Evolutionary conservation across 176 grass and related monocot species (phyloP), one percentile per base, ranked within the genome.

Genomic region (Olyra latifolia): DNA sequence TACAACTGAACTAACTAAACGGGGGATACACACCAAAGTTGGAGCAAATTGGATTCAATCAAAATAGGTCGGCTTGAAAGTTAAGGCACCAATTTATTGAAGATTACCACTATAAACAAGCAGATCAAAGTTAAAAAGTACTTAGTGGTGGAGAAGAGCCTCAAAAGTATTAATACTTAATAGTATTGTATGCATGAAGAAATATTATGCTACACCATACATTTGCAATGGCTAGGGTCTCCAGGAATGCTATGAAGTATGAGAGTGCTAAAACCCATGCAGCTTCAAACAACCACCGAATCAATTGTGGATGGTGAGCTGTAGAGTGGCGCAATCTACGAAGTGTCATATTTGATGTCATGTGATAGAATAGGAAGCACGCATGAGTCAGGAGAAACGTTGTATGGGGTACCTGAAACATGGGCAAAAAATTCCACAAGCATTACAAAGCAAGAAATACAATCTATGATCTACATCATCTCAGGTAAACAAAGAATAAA

Each of bases 141-240:
- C 17, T 46, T 32, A 0, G 46, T 45, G 29, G 15, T 20, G 39
- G 12, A 20, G 50, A 39, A 62, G 72, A 82, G 48, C 14, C 0
- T 23, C 12, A 52, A 35, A 35, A 35, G 32, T 35, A 35, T 35
- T 35, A 35, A 35, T 35, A 35, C 32, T 74, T 62, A 8, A 11
- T 32, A 82, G 24, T 55, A 60, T 4, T 49, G 13, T 52, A 82
- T 40, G 68, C 20, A 50, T 62, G 28, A 62, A 27, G 39, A 77
- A 66, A 86, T 72, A 71, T 78, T 78, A 83, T 39, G 30, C 65
- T 38, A 20, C 11, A 72, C 82, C 91, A 68, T 94, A 98, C 95
- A 91, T 98, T 98, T 93, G 95, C 72, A 84, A 98, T 98, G 38
- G 95, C 92, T 82, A 98, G 10, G 39, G 95, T 98, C 74, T 98